Evolutionary conservation across 257 asterid genomes (phyloP), one percentile per base, ranked within the genome.

Genomic region (Solanum okadae): DNA sequence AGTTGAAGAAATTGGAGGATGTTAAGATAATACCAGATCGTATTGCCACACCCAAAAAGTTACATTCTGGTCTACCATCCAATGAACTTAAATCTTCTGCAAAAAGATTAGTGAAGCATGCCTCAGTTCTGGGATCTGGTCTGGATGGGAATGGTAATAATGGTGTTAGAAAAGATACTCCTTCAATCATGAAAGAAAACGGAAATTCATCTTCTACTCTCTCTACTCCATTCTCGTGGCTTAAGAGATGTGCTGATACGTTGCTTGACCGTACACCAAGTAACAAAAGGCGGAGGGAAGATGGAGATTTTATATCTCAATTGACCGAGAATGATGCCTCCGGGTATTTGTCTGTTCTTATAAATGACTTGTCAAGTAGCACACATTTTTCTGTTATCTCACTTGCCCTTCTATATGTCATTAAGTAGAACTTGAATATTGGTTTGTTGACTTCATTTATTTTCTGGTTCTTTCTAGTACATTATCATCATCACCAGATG

Each of bases 241-340:
- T 97, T 84, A 97, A 94, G 89, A 90, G 98, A 35, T 95, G 95
- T 91, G 99, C 99, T 89, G 98, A 97, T 93, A 93, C 96, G 4
- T 88, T 97, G 76, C 94, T 95, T 46, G 99, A 97, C 89, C 98
- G 89, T 86, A 92, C 92, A 25, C 96, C 87, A 88, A 94, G 89
- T 86, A 93, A 88, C 89, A 97, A 95, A 81, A 96, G 91, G 83
- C 91, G 93, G 87, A 94, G 92, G 94, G 92, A 89, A 88, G 98
- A 92, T 59, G 89, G 89, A 35, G 94, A 93, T 44, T 86, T 49
- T 73, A 37, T 72, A 65, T 42, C 92, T 83, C 90, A 67, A 87
- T 70, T 87, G 31, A 92, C 91, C 84, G 95, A 94, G 86, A 49
- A 81, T 81, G 86, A 70, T 81, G 86, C 86, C 23, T 81, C 86